Evolutionary conservation across 768 basidiomycete genomes (phyloP), one percentile per base, ranked within the genome.

Genomic region (Leucogyrophana mollusca): DNA sequence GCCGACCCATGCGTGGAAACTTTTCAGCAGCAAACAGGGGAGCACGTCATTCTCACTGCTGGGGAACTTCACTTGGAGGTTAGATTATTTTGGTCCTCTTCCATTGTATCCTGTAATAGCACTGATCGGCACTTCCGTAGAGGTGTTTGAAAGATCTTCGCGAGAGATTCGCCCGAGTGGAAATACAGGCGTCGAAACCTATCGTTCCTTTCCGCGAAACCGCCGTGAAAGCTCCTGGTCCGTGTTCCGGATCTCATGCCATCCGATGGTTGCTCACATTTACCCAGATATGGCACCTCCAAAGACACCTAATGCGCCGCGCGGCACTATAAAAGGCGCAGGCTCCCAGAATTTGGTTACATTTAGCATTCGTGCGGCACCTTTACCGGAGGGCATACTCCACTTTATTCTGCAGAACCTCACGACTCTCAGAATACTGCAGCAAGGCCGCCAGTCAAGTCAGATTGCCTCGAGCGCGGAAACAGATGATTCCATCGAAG

Each of bases 161-260:
- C 17, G 96, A 98, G 63, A 78, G 96, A 27, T 98, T 97, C 64
- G 95, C 96, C 2, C 80, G 83, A 49, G 83, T 97, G 25, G 91
- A 91, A 38, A 94, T 99, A 23, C 92, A 94, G 55, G 85, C 87
- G 2, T 97, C 94, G 1, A 84, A 93, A 56, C 94, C 94, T 0
- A 97, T 98, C 47, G 96, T 99, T 3, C 96, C 96, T 9, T 99
- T 97, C 73, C 80, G 96, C 33, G 96, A 98, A 67, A 97, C 96
- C 0, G 90, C 91, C 0, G 79, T 95, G 11, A 87, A 82, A 55
- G 91, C 76, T 3, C 59, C 74, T 56, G 92, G 92, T 90, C 59
- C 20, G 59, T 56, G 51, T 32, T 23, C 40, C 20, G 23, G 34
- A 34, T 20, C n/a, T 20, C 13, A 14, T 34, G 30, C 23, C 35